These are phyloP conservation scores for Ophiobolus disseminans DNA, from an alignment of 2,329 filamentous ascomycete genomes.

Conservation along the genomic window DNA sequence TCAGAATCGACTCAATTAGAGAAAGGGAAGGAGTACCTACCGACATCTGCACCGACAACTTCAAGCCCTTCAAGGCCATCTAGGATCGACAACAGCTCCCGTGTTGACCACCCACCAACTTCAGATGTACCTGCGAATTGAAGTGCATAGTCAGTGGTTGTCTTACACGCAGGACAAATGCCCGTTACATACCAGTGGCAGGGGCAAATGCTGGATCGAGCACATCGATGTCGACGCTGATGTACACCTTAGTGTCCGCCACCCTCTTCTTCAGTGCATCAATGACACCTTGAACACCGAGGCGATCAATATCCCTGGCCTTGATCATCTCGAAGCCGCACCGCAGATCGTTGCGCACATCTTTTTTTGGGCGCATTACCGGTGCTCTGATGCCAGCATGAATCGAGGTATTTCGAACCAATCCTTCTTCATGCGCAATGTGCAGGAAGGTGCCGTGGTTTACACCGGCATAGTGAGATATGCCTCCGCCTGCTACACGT, in stretches of 20 bases:
- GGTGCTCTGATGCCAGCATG: conserved; percentile 69
- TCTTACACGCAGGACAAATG: no score
- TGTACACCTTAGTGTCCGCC: conserved; percentile 61
- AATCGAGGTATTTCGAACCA: conserved; percentile 65
- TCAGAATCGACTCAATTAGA: neutral
- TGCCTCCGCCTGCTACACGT: conserved; percentile 56
- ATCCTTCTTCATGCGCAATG: conserved; percentile 67
- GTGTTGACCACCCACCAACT: conserved; percentile 67
- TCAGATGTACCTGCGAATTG: no score
- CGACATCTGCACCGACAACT: conserved; percentile 65
- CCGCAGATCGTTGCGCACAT: conserved; percentile 63
- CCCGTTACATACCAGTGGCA: no score
- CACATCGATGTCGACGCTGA: conserved; percentile 65
- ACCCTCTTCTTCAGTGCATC: conserved; percentile 59
- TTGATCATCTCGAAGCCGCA: conserved; percentile 67
- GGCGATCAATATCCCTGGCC: conserved; percentile 61
- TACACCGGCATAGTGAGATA: conserved; percentile 66
- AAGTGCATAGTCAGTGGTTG: no score
- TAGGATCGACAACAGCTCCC: conserved; percentile 65
- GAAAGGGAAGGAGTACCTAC: conserved; percentile 36
- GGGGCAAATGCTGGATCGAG: conserved; percentile 63
- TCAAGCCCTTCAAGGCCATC: conserved; percentile 65
- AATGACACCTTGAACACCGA: conserved; percentile 58
- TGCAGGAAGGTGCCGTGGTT: conserved; percentile 70
- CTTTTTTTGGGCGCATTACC: conserved; percentile 56